Percentiles rank a stretch among this genome's conserved stretches.
These are phyloP conservation scores for Fraxinus greggii DNA, from an alignment of 305 asterid species.

Conservation along the genomic window DNA sequence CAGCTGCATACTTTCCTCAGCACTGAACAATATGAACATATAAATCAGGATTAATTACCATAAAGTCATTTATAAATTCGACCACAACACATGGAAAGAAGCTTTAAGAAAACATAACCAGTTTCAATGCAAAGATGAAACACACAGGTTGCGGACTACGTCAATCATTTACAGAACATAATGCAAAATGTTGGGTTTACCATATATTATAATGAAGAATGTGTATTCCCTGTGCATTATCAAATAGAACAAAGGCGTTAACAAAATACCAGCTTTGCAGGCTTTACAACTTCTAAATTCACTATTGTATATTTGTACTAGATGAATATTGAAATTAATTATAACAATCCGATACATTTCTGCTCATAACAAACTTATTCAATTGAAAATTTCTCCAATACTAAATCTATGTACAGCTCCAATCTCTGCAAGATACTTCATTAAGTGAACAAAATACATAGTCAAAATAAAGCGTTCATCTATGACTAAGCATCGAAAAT, in stretches of 20 bases:
- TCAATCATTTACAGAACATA: neutral
- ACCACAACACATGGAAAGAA: neutral
- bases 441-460: neutral
- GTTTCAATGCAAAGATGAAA: neutral
- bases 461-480: neutral
- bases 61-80: neutral
- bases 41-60: neutral
- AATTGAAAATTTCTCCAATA: neutral
- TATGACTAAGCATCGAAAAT: neutral
- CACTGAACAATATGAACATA: neutral
- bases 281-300: neutral
- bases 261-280: neutral
- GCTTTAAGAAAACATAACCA: neutral
- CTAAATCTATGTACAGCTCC: neutral
- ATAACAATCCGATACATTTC: neutral
- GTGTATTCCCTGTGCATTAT: neutral
- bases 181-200: neutral
- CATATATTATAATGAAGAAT: neutral
- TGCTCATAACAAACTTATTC: neutral
- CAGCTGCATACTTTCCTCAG: neutral
- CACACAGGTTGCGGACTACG: neutral
- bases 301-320: neutral
- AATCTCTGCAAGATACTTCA: conserved; percentile 3
- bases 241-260: neutral
- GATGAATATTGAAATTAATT: neutral